Percentiles rank a stretch among this genome's conserved stretches.
Conservation (phyloP, 1,284 basidiomycete genomes). For the Wallemia mellicola region DNA sequence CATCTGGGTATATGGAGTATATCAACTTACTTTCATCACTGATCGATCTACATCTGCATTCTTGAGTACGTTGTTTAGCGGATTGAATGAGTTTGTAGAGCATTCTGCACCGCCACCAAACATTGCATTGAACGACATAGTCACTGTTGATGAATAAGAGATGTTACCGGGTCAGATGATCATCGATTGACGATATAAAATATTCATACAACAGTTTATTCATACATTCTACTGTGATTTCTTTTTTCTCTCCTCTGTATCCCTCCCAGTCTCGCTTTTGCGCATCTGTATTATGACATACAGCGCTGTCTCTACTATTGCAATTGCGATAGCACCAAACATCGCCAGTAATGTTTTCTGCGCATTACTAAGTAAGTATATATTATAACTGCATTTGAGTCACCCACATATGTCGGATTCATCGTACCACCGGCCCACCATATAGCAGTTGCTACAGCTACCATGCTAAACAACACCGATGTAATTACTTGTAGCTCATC, state of each 20-base stretch:
- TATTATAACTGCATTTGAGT: background rate
- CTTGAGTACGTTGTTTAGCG: slow-evolving; percentile 66
- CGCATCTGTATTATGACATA: background rate
- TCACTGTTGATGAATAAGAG: background rate
- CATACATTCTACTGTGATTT: no score
- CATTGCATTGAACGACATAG: slow-evolving; percentile 22
- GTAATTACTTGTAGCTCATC: background rate
- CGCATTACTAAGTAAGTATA: background rate
- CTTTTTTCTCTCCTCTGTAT: no score
- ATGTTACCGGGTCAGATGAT: no score
- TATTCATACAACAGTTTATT: no score
- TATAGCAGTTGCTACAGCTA: background rate
- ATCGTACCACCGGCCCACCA: background rate
- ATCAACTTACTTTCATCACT: slow-evolving; percentile 34
- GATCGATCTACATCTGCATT: slow-evolving; percentile 70
- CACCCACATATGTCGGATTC: background rate
- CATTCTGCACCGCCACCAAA: slow-evolving; percentile 65
- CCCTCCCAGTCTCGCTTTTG: background rate
- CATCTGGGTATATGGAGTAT: background rate
- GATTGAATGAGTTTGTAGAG: slow-evolving; percentile 42
- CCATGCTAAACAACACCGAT: background rate
- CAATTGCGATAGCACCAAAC: background rate
- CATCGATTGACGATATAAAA: no score
- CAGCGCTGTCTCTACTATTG: background rate
- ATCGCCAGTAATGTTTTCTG: background rate